Base-by-base conservation (phyloP, 108 stramenopile genomes). In the Nitzschia putrida region DNA sequence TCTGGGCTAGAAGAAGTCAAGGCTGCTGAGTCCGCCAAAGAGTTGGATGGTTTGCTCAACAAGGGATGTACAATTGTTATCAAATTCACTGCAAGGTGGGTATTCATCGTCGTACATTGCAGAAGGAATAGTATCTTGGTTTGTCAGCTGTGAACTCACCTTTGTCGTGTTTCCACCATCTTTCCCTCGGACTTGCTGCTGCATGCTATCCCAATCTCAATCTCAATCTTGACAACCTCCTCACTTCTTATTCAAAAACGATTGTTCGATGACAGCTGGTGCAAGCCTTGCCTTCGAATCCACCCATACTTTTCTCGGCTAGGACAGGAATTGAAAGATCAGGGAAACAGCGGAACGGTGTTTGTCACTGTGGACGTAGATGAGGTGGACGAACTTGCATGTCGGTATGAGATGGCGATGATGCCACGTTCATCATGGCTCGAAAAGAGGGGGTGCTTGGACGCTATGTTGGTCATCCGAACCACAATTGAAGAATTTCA, bases 361-460 rank as follows among this genome's bases (percentile, higher is more conserved):
- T 80, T 88, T 57, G 61, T 79, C 1, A 68, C 61, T 24, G 77
- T 93, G 0, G 92, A 94, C 68, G 95, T 89, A 1, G 95, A 96
- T 61, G 89, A 87, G 50, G 80, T 88, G 24, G 91, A 94, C 66
- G 83, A 69, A 6, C 25, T 94, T 47, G 82, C 89, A 14, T 50
- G 65, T 9, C 49, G 84, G 39, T 80, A 69, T 57, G 70, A 72
- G 8, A 78, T 93, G 6, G 81, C 85, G 0, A 84, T 92, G 79
- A 84, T 96, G 91, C 93, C 95, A 96, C 93, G 9, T 96, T 94
- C 72, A 54, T 89, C 45, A 79, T 86, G 14, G 63, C 88, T 16
- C 57, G 65, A 39, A 69, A 69, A 18, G 44, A 63, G 0, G 8
- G 54, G 29, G 68, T 76, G 5, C 5, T 64, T 7, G 67, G 61